phyloP scores from a whole-genome alignment of 176 grass and related monocot species.

The Aegilops tauschii region DNA sequence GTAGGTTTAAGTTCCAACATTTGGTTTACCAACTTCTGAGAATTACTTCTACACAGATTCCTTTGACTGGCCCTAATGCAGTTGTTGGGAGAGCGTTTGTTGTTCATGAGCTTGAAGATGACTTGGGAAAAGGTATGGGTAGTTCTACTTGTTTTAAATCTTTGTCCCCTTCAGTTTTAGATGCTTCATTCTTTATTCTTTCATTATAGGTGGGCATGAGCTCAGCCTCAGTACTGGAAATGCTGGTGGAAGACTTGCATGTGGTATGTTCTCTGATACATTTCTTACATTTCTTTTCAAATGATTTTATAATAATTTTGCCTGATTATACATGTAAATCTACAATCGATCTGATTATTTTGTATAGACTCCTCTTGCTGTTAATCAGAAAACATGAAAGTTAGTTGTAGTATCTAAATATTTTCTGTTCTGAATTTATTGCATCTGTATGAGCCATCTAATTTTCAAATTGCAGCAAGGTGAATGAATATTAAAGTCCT shows the following conservation, averaged over 20 bases:
- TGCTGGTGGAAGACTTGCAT: slow-evolving; percentile 97
- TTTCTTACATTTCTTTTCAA: background rate
- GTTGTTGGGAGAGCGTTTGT: slow-evolving; percentile 96
- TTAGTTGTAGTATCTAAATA: background rate
- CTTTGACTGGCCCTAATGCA: slow-evolving; percentile 73
- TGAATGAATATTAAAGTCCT: background rate
- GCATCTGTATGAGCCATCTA: background rate
- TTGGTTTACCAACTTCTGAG: background rate
- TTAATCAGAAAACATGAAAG: background rate
- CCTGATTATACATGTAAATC: background rate
- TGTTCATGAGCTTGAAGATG: slow-evolving; percentile 98
- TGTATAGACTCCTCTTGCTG: background rate
- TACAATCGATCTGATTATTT: background rate
- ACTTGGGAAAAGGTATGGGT: slow-evolving; percentile 91
- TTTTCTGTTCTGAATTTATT: background rate
- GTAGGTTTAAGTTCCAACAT: background rate
- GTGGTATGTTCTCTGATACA: slow-evolving; percentile 51
- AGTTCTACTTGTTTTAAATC: slow-evolving; percentile 7
- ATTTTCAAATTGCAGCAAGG: background rate
- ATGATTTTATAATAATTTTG: background rate
- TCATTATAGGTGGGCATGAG: slow-evolving; percentile 77
- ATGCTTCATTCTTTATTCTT: background rate
- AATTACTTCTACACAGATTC: slow-evolving; percentile 59
- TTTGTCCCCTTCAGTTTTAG: background rate
- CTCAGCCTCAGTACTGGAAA: slow-evolving; percentile 96